These are phyloP conservation scores for Erythrobasidium hasegawianum DNA, from an alignment of 1,284 basidiomycete species.

Conservation along the genomic window DNA sequence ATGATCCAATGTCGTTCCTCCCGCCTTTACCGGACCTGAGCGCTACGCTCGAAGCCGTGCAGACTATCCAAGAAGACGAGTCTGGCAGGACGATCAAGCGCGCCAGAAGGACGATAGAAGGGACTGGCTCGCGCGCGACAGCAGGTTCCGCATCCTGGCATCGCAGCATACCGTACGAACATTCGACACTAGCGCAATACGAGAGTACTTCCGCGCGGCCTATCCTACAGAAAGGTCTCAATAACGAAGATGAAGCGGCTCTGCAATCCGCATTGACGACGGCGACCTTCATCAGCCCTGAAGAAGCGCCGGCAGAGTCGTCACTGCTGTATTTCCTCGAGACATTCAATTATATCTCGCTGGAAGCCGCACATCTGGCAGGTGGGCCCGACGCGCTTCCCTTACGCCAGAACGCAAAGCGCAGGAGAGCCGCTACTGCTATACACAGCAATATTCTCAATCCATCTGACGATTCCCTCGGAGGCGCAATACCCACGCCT, in stretches of 20 bases:
- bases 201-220: slow-evolving; percentile 1
- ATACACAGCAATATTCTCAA: slow-evolving; percentile 34
- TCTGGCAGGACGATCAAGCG: slow-evolving; percentile 30
- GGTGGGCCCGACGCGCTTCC: slow-evolving; percentile 26
- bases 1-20: slow-evolving; percentile 26
- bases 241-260: neutral
- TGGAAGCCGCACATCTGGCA: slow-evolving; percentile 32
- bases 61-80: slow-evolving; percentile 31
- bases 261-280: neutral
- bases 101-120: slow-evolving; percentile 20
- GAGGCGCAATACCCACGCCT: slow-evolving; percentile 38
- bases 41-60: slow-evolving; percentile 13
- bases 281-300: neutral
- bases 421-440: slow-evolving; percentile 35
- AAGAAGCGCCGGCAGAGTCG: slow-evolving; percentile 24
- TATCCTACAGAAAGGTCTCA: neutral
- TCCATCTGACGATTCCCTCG: slow-evolving; percentile 39
- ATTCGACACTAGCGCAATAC: slow-evolving; percentile 21
- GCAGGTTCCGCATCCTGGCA: slow-evolving; percentile 17
- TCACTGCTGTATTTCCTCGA: slow-evolving; percentile 40
- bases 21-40: slow-evolving; percentile 28
- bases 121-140: neutral
- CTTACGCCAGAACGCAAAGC: slow-evolving; percentile 32
- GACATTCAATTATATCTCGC: slow-evolving; percentile 40
- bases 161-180: slow-evolving; percentile 17